These are phyloP conservation scores for Pseudonitzschia multistriata DNA, from an alignment of 108 stramenopile species.

Conservation along the genomic window DNA sequence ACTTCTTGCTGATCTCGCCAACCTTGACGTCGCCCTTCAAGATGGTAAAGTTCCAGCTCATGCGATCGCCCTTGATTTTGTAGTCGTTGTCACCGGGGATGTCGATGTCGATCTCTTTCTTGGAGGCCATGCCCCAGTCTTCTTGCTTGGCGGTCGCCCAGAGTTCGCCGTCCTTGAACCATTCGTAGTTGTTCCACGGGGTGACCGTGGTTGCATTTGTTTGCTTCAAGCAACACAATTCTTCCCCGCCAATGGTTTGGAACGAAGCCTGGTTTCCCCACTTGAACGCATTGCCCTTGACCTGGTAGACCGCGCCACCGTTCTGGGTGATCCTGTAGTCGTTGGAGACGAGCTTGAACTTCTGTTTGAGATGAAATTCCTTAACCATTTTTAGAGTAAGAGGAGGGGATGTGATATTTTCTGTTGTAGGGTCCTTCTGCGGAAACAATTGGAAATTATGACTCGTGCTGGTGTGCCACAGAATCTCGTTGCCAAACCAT, in stretches of 20 bases:
- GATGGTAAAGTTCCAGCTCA: constrained; percentile 5
- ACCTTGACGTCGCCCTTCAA: neutral
- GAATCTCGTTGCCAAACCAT: too few species aligned
- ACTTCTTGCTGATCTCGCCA: neutral
- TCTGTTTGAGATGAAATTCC: constrained; percentile 1
- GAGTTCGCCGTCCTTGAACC: constrained; percentile 1
- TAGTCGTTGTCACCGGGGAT: constrained; percentile 10
- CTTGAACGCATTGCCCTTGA: neutral
- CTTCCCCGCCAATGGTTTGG: neutral
- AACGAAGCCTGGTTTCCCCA: neutral
- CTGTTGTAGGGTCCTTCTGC: too few species aligned
- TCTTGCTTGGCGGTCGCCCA: neutral
- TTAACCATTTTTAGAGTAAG: neutral
- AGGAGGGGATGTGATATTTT: too few species aligned
- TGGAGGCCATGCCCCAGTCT: neutral
- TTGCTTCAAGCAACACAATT: constrained; percentile 1
- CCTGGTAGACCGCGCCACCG: neutral
- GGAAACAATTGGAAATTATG: too few species aligned
- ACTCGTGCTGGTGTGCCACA: too few species aligned
- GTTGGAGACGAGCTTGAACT: neutral
- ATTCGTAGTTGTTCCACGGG: constrained; percentile 4
- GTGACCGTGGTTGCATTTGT: neutral
- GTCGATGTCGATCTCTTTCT: constrained; percentile 11
- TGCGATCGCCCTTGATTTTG: constrained; percentile 5
- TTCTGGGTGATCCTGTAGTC: neutral